Evolutionary conservation across 1,284 basidiomycete species (phyloP).

Genomic region (Mrakiaceae sp.): DNA sequence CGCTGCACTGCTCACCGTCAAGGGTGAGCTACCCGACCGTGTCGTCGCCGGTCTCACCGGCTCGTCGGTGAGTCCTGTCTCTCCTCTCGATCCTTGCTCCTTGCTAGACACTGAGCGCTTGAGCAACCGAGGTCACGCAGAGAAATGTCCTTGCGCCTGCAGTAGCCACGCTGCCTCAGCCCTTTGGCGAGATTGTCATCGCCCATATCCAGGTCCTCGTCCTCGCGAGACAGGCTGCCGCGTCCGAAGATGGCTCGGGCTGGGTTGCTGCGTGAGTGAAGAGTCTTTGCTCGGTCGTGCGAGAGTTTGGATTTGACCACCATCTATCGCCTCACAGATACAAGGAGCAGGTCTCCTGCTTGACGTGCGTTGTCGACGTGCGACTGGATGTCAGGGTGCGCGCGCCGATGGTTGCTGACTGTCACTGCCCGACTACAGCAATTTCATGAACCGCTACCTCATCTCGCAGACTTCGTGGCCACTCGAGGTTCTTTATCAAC

Average conservation of each 20-base stretch:
- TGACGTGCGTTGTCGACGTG: constrained; percentile 1
- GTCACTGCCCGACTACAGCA: background rate
- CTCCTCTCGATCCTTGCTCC: background rate
- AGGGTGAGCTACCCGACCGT: background rate
- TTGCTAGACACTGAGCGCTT: background rate
- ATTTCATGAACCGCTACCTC: constrained; percentile 46
- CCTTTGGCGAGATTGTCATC: constrained; percentile 11
- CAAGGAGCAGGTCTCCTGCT: constrained; percentile 5
- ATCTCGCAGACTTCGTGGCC: constrained; percentile 68
- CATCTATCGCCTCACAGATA: background rate
- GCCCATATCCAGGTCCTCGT: constrained; percentile 17
- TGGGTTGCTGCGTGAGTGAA: constrained; percentile 12
- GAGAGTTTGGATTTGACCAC: too few species aligned
- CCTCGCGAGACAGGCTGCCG: constrained; percentile 1
- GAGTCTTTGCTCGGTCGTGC: too few species aligned
- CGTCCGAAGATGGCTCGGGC: background rate
- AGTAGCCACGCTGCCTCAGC: background rate
- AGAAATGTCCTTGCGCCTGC: constrained; percentile 7
- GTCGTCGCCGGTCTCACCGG: background rate
- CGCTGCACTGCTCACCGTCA: too few species aligned
- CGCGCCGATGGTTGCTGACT: too few species aligned
- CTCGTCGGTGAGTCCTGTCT: background rate
- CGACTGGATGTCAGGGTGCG: too few species aligned
- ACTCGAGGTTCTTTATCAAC: constrained; percentile 62
- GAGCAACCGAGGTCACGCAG: background rate